phyloP scores from a whole-genome alignment of 257 asterid species.

The Verbena officinalis region DNA sequence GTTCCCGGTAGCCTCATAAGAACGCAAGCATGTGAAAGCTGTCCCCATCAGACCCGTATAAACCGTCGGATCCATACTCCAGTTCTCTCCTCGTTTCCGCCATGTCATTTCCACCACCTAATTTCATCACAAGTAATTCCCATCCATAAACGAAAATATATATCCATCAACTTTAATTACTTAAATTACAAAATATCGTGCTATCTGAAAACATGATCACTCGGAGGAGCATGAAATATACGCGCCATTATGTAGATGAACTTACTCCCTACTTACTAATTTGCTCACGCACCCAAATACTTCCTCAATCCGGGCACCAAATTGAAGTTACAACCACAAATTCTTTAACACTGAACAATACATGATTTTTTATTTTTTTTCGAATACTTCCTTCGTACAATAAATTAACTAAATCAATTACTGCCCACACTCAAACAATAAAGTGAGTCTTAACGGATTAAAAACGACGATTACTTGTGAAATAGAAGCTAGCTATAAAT shows the following conservation, averaged over 20 bases:
- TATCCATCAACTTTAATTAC: background rate
- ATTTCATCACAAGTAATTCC: constrained; percentile 1
- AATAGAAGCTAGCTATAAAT: background rate
- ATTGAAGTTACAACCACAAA: too few relatives aligned
- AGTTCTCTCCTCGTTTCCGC: constrained; percentile 36
- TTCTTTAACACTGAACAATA: too few relatives aligned
- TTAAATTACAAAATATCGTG: background rate
- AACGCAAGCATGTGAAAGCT: constrained; percentile 69
- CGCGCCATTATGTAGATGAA: too few relatives aligned
- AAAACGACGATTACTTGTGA: background rate
- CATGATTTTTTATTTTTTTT: too few relatives aligned
- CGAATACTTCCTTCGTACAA: too few relatives aligned
- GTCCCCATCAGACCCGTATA: constrained; percentile 77
- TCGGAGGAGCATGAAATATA: too few relatives aligned
- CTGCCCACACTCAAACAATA: too few relatives aligned
- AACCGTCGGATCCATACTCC: constrained; percentile 54
- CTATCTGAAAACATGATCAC: background rate
- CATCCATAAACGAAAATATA: background rate
- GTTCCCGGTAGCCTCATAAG: constrained; percentile 66
- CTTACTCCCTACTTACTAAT: too few relatives aligned
- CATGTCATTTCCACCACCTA: constrained; percentile 68
- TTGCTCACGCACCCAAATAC: too few relatives aligned
- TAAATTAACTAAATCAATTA: too few relatives aligned
- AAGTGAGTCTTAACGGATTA: background rate
- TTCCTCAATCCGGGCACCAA: too few relatives aligned